These are phyloP conservation scores for Xylogone sp. DNA, from an alignment of 2,329 filamentous ascomycete species.

Conservation along the genomic window DNA sequence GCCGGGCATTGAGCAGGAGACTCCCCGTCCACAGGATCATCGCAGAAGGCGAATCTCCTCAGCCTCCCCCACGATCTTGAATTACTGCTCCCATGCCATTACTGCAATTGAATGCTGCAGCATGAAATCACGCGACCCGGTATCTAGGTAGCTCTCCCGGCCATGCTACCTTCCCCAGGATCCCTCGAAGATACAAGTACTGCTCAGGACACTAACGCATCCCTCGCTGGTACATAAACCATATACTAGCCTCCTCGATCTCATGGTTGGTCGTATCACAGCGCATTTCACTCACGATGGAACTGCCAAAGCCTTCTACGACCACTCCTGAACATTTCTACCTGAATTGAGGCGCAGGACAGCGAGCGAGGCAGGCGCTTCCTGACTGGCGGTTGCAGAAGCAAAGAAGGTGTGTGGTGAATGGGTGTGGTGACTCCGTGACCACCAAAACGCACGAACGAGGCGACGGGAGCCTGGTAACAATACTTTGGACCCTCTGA, in stretches of 20 bases:
- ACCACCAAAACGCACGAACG: background rate
- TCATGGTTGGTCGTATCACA: background rate
- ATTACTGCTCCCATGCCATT: background rate
- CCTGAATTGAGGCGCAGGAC: background rate
- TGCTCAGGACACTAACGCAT: background rate
- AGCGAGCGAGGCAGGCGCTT: background rate
- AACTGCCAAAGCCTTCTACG: background rate
- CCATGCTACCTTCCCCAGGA: background rate
- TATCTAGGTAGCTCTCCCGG: constrained; percentile 2
- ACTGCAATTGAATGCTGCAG: background rate
- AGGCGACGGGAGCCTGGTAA: background rate
- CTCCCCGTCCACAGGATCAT: too few species aligned
- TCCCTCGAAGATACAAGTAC: background rate
- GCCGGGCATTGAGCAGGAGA: too few species aligned
- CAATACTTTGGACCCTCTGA: background rate
- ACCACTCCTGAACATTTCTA: background rate
- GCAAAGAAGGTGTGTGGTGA: background rate
- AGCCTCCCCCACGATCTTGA: background rate
- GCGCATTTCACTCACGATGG: background rate
- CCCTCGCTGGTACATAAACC: background rate
- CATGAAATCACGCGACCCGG: constrained; percentile 1
- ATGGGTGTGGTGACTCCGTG: background rate
- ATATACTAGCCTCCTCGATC: background rate
- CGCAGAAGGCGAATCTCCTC: background rate
- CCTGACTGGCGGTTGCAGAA: background rate